Percentiles rank a stretch among this genome's conserved stretches.
Conservation (phyloP, 73 alveolate genomes). For the Chromera velia region DNA sequence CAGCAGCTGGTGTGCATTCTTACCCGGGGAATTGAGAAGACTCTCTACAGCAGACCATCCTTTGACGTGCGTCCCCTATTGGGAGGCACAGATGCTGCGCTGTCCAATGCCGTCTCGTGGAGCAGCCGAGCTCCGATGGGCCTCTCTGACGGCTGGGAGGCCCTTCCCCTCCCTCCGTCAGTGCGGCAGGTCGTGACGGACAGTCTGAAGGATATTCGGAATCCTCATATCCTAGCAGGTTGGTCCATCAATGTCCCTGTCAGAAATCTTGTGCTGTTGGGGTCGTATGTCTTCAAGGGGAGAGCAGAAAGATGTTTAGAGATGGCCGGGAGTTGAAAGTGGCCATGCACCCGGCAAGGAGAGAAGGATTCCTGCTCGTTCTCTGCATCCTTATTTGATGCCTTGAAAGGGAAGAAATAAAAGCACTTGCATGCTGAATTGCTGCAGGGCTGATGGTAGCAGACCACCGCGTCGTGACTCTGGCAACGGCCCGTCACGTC, state of each 20-base stretch:
- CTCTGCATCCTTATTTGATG: too few species aligned
- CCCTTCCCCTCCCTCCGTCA: conserved; percentile 27
- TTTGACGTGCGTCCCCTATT: conserved; percentile 41
- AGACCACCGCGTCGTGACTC: neutral
- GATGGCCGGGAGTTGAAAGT: neutral
- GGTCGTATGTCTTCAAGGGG: too few species aligned
- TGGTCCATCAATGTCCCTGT: too few species aligned
- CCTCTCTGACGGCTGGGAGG: conserved; percentile 32
- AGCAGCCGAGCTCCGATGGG: conserved; percentile 12
- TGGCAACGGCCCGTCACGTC: neutral
- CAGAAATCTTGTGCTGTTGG: too few species aligned
- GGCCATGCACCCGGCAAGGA: too few species aligned
- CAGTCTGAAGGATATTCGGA: neutral
- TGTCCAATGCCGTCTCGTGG: conserved; percentile 14
- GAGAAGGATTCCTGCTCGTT: too few species aligned
- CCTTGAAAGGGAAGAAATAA: too few species aligned
- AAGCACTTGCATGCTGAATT: neutral
- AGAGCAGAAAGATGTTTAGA: too few species aligned
- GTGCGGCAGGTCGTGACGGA: conserved; percentile 16
- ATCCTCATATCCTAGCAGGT: too few species aligned
- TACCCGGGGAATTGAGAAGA: neutral
- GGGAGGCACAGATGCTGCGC: conserved; percentile 42
- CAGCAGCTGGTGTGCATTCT: neutral
- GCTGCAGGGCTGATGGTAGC: neutral
- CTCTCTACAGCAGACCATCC: conserved; percentile 7